phyloP scores from a whole-genome alignment of 2,329 filamentous ascomycete species.

The Phaeophleospora eucalypticola region DNA sequence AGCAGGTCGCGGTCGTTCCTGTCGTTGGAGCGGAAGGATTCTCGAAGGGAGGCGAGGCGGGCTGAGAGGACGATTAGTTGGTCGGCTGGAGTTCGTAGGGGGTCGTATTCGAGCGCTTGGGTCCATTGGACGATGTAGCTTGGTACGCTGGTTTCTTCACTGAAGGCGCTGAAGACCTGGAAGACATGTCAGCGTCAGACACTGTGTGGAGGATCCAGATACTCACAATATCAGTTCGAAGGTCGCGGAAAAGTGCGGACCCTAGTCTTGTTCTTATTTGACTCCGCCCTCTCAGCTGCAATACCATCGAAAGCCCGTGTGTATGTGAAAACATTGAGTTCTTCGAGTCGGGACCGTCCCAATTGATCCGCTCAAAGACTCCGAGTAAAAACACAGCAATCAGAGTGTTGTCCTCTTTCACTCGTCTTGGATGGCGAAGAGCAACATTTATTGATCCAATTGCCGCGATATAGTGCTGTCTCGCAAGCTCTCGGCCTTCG shows the following conservation, averaged over 20 bases:
- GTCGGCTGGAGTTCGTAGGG: constrained; percentile 9
- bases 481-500: constrained; percentile 2
- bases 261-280: constrained; percentile 12
- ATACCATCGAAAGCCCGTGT: constrained; percentile 8
- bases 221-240: constrained; percentile 14
- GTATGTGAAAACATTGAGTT: constrained; percentile 15
- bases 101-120: constrained; percentile 10
- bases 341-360: constrained; percentile 9
- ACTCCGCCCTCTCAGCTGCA: constrained; percentile 12
- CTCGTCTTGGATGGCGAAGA: constrained; percentile 8
- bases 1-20: constrained; percentile 7
- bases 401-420: constrained; percentile 17
- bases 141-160: constrained; percentile 9
- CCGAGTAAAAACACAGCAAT: constrained; percentile 15
- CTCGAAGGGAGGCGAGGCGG: constrained; percentile 7
- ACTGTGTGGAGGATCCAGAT: not conserved
- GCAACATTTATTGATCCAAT: constrained; percentile 15
- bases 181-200: not conserved
- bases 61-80: constrained; percentile 10
- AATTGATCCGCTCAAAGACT: constrained; percentile 14
- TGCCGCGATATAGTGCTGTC: constrained; percentile 16
- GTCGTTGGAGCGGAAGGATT: constrained; percentile 4
- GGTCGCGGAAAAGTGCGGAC: constrained; percentile 13
- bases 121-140: constrained; percentile 17
- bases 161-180: constrained; percentile 11